These are phyloP conservation scores for Colletotrichum sidae DNA, from an alignment of 2,329 filamentous ascomycete genomes.

Conservation along the genomic window DNA sequence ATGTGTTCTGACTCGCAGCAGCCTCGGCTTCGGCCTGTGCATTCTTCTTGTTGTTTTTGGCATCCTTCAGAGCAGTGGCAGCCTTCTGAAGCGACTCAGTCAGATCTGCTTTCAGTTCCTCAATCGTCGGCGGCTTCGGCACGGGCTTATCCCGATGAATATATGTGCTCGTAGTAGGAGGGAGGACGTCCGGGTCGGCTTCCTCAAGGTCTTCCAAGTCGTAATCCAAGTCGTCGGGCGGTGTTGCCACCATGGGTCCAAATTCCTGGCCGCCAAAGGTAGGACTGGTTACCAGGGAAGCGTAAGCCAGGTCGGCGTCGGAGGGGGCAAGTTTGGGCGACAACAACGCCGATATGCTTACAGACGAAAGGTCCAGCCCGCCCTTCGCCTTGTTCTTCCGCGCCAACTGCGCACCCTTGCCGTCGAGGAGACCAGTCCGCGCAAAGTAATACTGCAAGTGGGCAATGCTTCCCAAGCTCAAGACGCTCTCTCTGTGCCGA, in stretches of 20 bases:
- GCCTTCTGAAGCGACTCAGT: constrained; percentile 79
- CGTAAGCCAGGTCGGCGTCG: constrained; percentile 67
- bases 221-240: constrained; percentile 58
- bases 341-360: constrained; percentile 50
- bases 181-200: constrained; percentile 82
- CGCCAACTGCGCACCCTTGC: constrained; percentile 88
- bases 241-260: constrained; percentile 59
- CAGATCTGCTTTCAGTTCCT: constrained; percentile 76
- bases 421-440: constrained; percentile 90
- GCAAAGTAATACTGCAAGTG: constrained; percentile 99
- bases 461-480: constrained; percentile 95
- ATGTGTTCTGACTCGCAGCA: constrained; percentile 11
- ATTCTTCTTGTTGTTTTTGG: constrained; percentile 48
- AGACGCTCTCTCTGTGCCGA: constrained; percentile 89
- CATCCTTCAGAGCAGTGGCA: constrained; percentile 73
- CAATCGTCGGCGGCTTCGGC: constrained; percentile 84
- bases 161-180: constrained; percentile 98
- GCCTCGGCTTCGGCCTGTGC: constrained; percentile 17
- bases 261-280: constrained; percentile 59
- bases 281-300: constrained; percentile 68
- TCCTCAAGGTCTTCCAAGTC: constrained; percentile 72
- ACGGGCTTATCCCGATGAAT: constrained; percentile 85
- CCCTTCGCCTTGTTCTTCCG: constrained; percentile 75
- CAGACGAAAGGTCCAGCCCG: constrained; percentile 66
- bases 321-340: constrained; percentile 55